phyloP scores from a whole-genome alignment of 179 eudicot species.

The Vitellaria paradoxa region DNA sequence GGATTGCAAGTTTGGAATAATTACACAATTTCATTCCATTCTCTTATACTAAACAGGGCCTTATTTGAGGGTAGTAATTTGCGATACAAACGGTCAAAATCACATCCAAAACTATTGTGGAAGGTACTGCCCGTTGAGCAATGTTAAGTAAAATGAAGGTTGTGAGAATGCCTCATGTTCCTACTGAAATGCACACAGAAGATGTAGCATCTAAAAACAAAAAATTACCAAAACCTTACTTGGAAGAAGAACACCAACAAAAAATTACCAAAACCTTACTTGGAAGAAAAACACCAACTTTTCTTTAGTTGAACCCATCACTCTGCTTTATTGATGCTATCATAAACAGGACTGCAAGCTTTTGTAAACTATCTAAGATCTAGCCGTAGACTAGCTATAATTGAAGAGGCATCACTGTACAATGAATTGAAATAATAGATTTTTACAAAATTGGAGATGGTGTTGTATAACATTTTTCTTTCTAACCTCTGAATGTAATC shows the following conservation, averaged over 20 bases:
- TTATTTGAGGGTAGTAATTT: no score
- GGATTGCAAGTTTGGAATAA: no score
- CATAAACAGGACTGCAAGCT: conserved; percentile 1
- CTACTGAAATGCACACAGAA: background rate
- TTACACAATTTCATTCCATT: no score
- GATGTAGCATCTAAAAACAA: background rate
- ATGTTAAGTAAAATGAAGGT: no score
- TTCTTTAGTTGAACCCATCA: background rate
- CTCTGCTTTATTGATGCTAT: background rate
- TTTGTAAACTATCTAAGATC: no score
- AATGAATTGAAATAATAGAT: conserved; percentile 24
- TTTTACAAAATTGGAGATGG: conserved; percentile 58
- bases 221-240: background rate
- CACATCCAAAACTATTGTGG: no score
- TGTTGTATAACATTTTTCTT: conserved; percentile 25
- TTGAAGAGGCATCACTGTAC: conserved; percentile 39
- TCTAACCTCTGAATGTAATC: conserved; percentile 53
- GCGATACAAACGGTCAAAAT: no score
- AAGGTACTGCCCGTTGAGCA: no score
- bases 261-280: background rate
- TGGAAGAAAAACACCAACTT: background rate
- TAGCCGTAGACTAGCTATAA: background rate
- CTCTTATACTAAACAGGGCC: no score
- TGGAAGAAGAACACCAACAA: background rate
- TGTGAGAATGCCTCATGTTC: no score